phyloP scores from a whole-genome alignment of 805 yeast genomes.

The Candida anglica region DNA sequence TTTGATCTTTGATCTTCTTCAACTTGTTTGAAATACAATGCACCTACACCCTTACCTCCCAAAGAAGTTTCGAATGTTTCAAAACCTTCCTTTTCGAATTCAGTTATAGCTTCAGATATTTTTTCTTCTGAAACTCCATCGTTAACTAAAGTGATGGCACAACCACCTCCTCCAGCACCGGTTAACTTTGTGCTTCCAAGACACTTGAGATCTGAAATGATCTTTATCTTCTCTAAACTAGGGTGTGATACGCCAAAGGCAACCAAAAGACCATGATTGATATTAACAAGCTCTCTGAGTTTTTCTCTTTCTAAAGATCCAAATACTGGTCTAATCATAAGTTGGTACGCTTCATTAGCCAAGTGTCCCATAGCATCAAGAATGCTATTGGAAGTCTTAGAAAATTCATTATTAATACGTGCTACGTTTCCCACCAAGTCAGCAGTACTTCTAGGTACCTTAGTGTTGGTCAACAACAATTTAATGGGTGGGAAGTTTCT shows the following conservation, averaged over 20 bases:
- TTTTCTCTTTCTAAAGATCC: constrained; percentile 32
- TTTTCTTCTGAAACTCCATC: constrained; percentile 34
- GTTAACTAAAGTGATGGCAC: constrained; percentile 82
- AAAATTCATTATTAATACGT: constrained; percentile 45
- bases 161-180: constrained; percentile 99
- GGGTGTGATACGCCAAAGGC: constrained; percentile 93
- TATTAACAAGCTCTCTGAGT: constrained; percentile 60
- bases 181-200: constrained; percentile 91
- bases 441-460: constrained; percentile 84
- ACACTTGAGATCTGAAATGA: constrained; percentile 55
- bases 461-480: constrained; percentile 77
- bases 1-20: constrained; percentile 7
- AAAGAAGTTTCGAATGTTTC: constrained; percentile 74
- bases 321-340: constrained; percentile 52
- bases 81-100: constrained; percentile 48
- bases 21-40: constrained; percentile 18
- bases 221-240: constrained; percentile 70
- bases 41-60: constrained; percentile 90
- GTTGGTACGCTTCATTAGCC: constrained; percentile 66
- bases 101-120: constrained; percentile 31
- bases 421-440: constrained; percentile 76
- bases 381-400: constrained; percentile 53
- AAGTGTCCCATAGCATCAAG: constrained; percentile 74
- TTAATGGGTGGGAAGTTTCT: constrained; percentile 70
- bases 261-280: constrained; percentile 85